Conservation (phyloP, 139 green algal species). For the Desmodesmus armatus region DNA sequence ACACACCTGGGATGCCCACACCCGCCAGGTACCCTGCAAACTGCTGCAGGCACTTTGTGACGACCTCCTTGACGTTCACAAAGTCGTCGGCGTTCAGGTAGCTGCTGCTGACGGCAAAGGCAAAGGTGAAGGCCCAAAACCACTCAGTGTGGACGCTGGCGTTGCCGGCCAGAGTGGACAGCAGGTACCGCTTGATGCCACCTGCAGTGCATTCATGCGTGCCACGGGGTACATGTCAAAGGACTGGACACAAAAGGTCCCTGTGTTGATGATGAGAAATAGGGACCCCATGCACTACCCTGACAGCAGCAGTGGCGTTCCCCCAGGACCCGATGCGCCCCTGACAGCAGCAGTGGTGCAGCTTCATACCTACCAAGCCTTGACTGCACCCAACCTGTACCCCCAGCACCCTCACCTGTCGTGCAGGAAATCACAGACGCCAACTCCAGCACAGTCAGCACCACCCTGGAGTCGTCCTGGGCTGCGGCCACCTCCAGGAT, state of each 20-base stretch:
- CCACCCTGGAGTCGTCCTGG: constrained; percentile 43
- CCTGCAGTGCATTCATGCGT: no score
- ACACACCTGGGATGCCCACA: constrained; percentile 28
- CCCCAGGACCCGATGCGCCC: no score
- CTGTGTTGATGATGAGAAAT: no score
- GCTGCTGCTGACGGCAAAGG: constrained; percentile 10
- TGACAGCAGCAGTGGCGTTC: no score
- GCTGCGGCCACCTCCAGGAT: constrained; percentile 17
- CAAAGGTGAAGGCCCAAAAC: constrained; percentile 30
- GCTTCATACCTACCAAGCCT: no score
- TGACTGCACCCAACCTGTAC: no score
- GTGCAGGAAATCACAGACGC: background rate
- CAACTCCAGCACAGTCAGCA: constrained; percentile 24
- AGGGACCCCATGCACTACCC: no score
- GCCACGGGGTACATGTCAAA: no score
- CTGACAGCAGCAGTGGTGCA: no score
- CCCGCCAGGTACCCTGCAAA: constrained; percentile 20
- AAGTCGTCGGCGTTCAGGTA: constrained; percentile 6
- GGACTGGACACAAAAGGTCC: no score
- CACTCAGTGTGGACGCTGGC: constrained; percentile 22
- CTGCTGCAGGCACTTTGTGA: background rate
- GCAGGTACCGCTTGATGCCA: background rate
- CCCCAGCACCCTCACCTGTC: constrained; percentile 16
- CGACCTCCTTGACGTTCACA: background rate
- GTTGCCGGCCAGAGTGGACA: background rate